Evolutionary conservation across 1,139 yeast genomes (phyloP).

Genomic region (Pichia cactophila): DNA sequence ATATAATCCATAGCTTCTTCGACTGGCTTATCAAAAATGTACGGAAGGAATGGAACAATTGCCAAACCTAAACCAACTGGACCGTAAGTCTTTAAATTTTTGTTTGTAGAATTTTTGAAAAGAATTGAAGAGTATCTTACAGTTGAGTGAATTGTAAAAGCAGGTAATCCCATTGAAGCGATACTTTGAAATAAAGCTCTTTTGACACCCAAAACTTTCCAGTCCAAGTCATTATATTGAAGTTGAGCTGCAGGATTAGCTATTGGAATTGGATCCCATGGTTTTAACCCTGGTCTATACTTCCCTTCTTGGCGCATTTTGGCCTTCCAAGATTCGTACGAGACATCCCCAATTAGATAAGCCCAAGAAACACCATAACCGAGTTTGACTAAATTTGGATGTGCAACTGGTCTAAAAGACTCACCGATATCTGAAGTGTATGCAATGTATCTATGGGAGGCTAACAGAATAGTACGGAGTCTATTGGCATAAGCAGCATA

Average conservation of each 20-base stretch:
- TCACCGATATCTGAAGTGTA: constrained; percentile 86
- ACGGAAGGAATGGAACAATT: constrained; percentile 73
- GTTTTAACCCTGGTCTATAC: constrained; percentile 53
- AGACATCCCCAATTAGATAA: constrained; percentile 72
- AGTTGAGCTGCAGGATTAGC: constrained; percentile 36
- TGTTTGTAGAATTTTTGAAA: constrained; percentile 7
- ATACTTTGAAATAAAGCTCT: constrained; percentile 73
- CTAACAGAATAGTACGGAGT: constrained; percentile 57
- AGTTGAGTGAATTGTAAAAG: constrained; percentile 74
- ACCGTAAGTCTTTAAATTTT: constrained; percentile 31
- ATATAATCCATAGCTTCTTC: constrained; percentile 60
- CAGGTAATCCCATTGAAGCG: constrained; percentile 85
- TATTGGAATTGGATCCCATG: constrained; percentile 54
- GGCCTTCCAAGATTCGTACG: constrained; percentile 70
- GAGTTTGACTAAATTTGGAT: constrained; percentile 52
- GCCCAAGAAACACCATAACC: constrained; percentile 78
- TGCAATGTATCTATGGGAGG: constrained; percentile 81
- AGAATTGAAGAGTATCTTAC: constrained; percentile 43
- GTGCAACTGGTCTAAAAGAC: constrained; percentile 81
- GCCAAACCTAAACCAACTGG: constrained; percentile 75
- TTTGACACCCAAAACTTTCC: constrained; percentile 58
- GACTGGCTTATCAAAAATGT: constrained; percentile 75
- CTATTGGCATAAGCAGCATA: constrained; percentile 81
- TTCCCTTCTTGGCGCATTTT: constrained; percentile 62
- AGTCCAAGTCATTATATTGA: constrained; percentile 41